Evolutionary conservation across 352 stramenopile genomes (phyloP), one percentile per base, ranked within the genome.

Genomic region (Thalassiosira livingstoniorum): DNA sequence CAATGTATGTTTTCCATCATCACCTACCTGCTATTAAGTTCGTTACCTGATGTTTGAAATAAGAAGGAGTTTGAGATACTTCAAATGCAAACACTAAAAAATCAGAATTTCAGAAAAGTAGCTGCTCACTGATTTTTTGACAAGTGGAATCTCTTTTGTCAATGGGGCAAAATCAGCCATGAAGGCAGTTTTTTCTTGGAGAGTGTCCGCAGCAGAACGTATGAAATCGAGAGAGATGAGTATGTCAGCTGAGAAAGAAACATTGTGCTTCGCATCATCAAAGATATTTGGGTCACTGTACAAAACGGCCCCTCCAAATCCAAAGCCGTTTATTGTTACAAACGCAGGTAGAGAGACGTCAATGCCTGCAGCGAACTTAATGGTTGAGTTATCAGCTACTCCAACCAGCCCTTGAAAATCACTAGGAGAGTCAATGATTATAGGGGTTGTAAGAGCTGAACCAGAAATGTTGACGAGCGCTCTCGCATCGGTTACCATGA

Each of bases 401-500:
- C 10, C 27, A n/a, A 68, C 35, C 53, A 42, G 62, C 27, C 7
- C 21, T 11, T 0, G 37, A 25, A 71, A 66, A 54, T 53, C 54
- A 0, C 32, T 18, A 43, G 73, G 51, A 21, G 45, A 15, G 1
- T 55, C 23, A 37, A 65, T 27, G 10, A 5, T 21, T 32, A 25
- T 54, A n/a, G 57, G 25, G 42, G 75, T 68, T 18, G 27, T 61
- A n/a, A 63, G 32, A 21, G 67, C 18, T n/a, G 73, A 76, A 11
- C 47, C 2, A 23, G 73, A 39, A 4, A 86, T n/a, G n/a, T n/a
- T n/a, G n/a, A n/a, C n/a, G n/a, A n/a, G 37, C 29, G 74, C 72
- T 53, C 72, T 83, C 18, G 79, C 79, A 63, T 83, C 79, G 53
- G 74, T 60, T 27, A 83, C 64, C 1, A 11, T 29, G 37, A 86